Conservation (phyloP, 768 basidiomycete species). For the Phylloporus arenicola region DNA sequence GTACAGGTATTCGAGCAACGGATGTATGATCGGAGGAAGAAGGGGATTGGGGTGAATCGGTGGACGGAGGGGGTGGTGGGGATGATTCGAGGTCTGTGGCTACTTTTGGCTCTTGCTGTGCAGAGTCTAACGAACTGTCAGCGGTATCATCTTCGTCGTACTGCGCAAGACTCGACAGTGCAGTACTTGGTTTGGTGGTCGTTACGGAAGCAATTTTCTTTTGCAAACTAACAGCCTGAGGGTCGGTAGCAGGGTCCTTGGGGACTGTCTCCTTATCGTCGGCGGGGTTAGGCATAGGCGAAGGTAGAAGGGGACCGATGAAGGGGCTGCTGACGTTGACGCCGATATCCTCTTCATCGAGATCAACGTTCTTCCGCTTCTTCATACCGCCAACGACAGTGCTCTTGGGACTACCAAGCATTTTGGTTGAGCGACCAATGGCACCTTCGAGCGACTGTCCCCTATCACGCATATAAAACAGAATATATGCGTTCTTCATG, state of each 20-base stretch:
- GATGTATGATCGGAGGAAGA: constrained; percentile 28
- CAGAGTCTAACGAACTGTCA: constrained; percentile 19
- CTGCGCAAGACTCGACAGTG: constrained; percentile 35
- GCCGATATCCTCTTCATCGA: constrained; percentile 45
- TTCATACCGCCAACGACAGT: constrained; percentile 45
- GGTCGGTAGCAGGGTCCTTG: constrained; percentile 31
- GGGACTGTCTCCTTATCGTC: constrained; percentile 15
- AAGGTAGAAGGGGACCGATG: constrained; percentile 64
- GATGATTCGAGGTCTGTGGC: constrained; percentile 21
- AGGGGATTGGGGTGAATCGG: constrained; percentile 30
- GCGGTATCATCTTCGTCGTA: constrained; percentile 40
- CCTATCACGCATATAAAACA: constrained; percentile 85
- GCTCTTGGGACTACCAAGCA: constrained; percentile 25
- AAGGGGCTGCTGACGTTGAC: constrained; percentile 47
- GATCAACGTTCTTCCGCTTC: constrained; percentile 41
- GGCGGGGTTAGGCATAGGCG: constrained; percentile 28
- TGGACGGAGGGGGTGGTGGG: constrained; percentile 30
- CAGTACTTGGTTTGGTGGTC: constrained; percentile 25
- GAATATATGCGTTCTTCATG: constrained; percentile 83
- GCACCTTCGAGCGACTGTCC: constrained; percentile 70
- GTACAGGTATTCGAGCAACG: constrained; percentile 13
- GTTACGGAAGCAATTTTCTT: constrained; percentile 46
- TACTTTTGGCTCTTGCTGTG: constrained; percentile 13
- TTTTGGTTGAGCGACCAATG: constrained; percentile 30
- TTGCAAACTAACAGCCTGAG: constrained; percentile 48